A percentile compares a stretch with the other conserved stretches of the same genome.
Evolutionary conservation across 768 basidiomycete species (phyloP).

Genomic region (Asterophora parasitica): DNA sequence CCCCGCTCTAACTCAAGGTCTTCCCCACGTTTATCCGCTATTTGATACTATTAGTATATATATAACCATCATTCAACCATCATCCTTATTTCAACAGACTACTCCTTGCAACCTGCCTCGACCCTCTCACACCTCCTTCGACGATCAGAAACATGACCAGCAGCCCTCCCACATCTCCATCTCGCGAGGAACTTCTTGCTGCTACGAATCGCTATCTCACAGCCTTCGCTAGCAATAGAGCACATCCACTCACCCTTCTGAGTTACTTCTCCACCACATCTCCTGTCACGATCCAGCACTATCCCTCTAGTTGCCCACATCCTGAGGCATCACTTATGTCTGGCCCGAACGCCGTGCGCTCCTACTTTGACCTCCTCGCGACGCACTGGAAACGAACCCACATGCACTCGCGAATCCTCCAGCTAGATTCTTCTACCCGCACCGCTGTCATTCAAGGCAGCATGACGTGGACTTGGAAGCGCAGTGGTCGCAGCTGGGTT

Average conservation of each 20-base stretch:
- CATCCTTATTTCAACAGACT: background rate
- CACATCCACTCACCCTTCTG: slow-evolving; percentile 29
- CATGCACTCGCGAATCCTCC: slow-evolving; percentile 19
- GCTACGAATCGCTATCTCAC: slow-evolving; percentile 32
- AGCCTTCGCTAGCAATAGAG: slow-evolving; percentile 30
- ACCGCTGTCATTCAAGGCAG: slow-evolving; percentile 33
- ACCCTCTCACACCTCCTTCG: background rate
- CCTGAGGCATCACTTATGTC: slow-evolving; percentile 30
- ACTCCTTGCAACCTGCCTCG: background rate
- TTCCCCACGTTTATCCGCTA: slow-evolving; percentile 1
- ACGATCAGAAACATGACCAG: background rate
- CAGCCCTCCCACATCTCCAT: slow-evolving; percentile 12
- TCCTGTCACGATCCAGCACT: slow-evolving; percentile 37
- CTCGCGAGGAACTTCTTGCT: slow-evolving; percentile 28
- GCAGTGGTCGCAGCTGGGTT: slow-evolving; percentile 36
- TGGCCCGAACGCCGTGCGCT: slow-evolving; percentile 43
- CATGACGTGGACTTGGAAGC: slow-evolving; percentile 42
- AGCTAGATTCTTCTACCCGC: slow-evolving; percentile 21
- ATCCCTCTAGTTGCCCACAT: slow-evolving; percentile 29
- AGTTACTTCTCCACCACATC: slow-evolving; percentile 34
- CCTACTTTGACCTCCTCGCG: slow-evolving; percentile 44
- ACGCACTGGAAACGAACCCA: slow-evolving; percentile 39
- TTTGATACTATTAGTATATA: slow-evolving; percentile 16
- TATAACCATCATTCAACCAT: too few relatives aligned
- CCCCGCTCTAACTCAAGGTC: slow-evolving; percentile 13